Evolutionary conservation across 2,329 filamentous ascomycete genomes (phyloP), one percentile per base, ranked within the genome.

Genomic region (Pseudogymnoascus sp.): DNA sequence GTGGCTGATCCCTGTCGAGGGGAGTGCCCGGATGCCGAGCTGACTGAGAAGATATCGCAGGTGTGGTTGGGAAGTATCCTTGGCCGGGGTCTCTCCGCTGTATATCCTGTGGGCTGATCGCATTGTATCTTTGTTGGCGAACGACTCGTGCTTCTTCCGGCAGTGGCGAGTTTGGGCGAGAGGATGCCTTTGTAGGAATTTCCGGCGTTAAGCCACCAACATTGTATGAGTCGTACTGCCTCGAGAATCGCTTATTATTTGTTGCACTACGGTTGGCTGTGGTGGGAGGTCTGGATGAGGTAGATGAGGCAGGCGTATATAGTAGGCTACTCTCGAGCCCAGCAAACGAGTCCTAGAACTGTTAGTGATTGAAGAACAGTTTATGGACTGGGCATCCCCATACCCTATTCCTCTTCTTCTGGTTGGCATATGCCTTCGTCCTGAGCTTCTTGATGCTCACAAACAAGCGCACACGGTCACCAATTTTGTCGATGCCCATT

Each of bases 401-500:
- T 80, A 95, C 92, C 79, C 93, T 84, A 78, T 96, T 91, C 65
- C 91, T 85, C 78, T 91, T 92, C 76, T 89, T 91, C 69, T 88
- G 85, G 70, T 89, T 90, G 63, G 88, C 84, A 68, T 89, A 88
- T 4, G 88, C 84, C 74, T 86, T 90, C 62, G 87, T 91, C 66
- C 90, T 81, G 62, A 94, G 79, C 74, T 91, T 90, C 78, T 93
- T 93, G 72, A 93, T 92, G 67, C 88, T 87, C 65, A 92, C 82
- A 70, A 91, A 92, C 65, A 99, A 88, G 66, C 93, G 90, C 36
- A 99, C 93, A 61, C 94, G 87, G 75, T 99, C 94, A 66, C 94
- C 94, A 67, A 99, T 90, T 76, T 97, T 99, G 69, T 96, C 95
- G 69, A 99, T 93, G 44, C 94, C 94, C 85, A 99, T 96, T 75